Conservation (phyloP, 352 stramenopile species). For the Phytophthora pini region DNA sequence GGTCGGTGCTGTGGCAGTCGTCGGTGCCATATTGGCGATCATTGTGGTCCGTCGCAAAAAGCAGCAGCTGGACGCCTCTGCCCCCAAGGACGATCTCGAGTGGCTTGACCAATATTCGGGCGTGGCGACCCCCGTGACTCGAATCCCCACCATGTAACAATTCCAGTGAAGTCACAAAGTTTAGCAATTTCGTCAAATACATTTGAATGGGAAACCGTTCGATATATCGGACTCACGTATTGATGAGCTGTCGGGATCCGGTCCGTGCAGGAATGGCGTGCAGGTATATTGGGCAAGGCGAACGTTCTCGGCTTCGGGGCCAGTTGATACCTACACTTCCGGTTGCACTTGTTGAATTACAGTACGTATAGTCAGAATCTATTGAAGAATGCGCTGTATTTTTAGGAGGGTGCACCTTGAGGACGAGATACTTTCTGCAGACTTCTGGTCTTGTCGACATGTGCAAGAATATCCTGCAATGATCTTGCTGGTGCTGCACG, state of each 20-base stretch:
- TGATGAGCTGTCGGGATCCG: no score
- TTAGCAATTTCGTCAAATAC: not conserved
- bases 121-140: constrained; percentile 40
- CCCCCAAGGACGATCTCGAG: constrained; percentile 36
- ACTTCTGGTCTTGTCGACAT: constrained; percentile 24
- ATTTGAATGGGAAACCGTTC: not conserved
- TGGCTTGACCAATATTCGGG: constrained; percentile 18
- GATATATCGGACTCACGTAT: no score
- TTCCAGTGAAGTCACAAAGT: not conserved
- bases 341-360: not conserved
- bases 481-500: not conserved
- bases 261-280: constrained; percentile 14
- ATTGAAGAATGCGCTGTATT: constrained; percentile 8
- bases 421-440: constrained; percentile 32
- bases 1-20: constrained; percentile 27
- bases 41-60: constrained; percentile 64
- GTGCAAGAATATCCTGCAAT: constrained; percentile 9
- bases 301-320: constrained; percentile 3
- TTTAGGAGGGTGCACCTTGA: constrained; percentile 17
- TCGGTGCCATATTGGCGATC: constrained; percentile 38
- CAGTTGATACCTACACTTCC: not conserved
- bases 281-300: constrained; percentile 7
- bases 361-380: not conserved
- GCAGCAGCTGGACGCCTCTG: constrained; percentile 44
- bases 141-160: constrained; percentile 45